These are phyloP conservation scores for Lasiodiplodia theobromae DNA, from an alignment of 2,329 filamentous ascomycete genomes.

Conservation along the genomic window DNA sequence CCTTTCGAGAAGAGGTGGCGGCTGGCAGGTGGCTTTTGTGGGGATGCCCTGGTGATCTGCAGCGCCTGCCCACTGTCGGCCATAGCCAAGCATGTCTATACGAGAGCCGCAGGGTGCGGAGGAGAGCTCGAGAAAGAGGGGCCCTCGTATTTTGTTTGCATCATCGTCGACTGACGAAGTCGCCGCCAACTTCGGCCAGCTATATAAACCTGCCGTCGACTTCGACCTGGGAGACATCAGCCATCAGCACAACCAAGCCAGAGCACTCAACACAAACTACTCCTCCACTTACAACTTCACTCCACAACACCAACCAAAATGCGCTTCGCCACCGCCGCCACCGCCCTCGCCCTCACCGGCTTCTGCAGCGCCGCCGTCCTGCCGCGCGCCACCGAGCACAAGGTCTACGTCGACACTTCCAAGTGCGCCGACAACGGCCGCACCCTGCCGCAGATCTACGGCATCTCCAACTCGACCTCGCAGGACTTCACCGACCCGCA, in stretches of 20 bases:
- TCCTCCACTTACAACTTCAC: neutral
- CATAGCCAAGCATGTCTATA: conserved; percentile 11
- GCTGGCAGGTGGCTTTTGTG: conserved; percentile 19
- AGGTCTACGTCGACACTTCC: conserved; percentile 25
- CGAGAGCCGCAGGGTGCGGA: conserved; percentile 26
- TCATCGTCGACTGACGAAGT: conserved; percentile 12
- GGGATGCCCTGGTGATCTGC: conserved; percentile 20
- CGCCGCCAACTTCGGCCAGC: neutral
- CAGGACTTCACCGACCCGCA: conserved; percentile 16
- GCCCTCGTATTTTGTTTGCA: conserved; percentile 16
- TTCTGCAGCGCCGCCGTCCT: conserved; percentile 4
- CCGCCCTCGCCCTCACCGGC: conserved; percentile 15
- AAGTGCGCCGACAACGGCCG: conserved; percentile 13
- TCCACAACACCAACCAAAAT: conserved; percentile 2
- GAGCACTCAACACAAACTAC: neutral
- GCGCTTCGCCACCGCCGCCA: conserved; percentile 19
- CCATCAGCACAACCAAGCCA: neutral
- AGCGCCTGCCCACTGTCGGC: conserved; percentile 10
- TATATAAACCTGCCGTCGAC: neutral
- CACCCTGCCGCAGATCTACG: conserved; percentile 19
- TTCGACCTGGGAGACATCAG: neutral
- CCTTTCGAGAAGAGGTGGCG: conserved; percentile 19
- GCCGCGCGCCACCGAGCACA: conserved; percentile 23
- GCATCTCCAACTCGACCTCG: conserved; percentile 21
- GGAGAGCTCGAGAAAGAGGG: conserved; percentile 15